Base-by-base conservation (phyloP, 148 eudicot genomes). In the Vaccinium vitisidaea region DNA sequence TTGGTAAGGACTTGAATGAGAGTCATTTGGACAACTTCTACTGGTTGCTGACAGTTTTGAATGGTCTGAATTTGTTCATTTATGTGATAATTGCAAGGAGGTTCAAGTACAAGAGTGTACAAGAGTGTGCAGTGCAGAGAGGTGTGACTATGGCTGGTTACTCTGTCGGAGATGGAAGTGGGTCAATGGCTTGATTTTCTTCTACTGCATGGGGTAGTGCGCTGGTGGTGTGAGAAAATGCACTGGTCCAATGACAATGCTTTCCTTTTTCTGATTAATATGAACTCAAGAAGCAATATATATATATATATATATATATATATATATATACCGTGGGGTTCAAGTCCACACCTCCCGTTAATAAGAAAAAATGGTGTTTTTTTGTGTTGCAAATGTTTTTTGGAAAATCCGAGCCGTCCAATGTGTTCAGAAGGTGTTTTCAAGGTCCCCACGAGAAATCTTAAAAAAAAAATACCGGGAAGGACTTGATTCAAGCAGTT, bases 1-100 rank as follows among this genome's bases (percentile, higher is more conserved):
- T 80, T 49, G 79, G 83, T 3, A 69, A 69, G 79, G 83, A 79
- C 76, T 69, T 52, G 63, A 69, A 79, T 67, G 53, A 8, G 50
- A 84, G 86, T 30, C 77, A 59, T 65, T 71, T 82, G 61, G 82
- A 84, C 52, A 79, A 84, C 32, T 84, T 84, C 67, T 84, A 84
- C 77, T 63, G 86, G 86, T 27, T 77, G 21, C 55, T 84, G 77
- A 67, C 82, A 79, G 86, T 55, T 43, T 18, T 84, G n/a, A 79
- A 53, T 78, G 83, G 77, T 46, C 59, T 82, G 52, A 71, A 71
- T 82, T 53, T 82, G 36, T 82, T 76, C 43, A 7, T 71, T 9
- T 82, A 70, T 32, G 79, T 71, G 67, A 11, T 71, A 46, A 5
- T 82, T 14, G 84, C 78, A 19, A 82, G 16, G 77, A 71, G 63